Conservation (phyloP, 1,139 yeast genomes). For the Kurtzmaniella natalensis region DNA sequence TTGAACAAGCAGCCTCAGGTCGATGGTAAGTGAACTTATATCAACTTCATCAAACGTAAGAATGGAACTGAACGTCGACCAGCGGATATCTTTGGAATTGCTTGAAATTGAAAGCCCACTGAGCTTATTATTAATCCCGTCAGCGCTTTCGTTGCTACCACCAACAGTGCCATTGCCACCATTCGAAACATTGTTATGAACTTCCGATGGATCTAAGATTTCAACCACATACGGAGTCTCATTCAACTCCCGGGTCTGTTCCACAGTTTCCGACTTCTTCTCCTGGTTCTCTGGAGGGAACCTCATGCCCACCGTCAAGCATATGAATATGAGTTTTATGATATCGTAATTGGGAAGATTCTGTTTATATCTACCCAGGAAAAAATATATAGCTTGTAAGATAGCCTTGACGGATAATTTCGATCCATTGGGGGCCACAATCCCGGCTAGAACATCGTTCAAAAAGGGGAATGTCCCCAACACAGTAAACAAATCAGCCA, state of each 20-base stretch:
- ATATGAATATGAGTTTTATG: slow-evolving; percentile 21
- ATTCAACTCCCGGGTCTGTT: slow-evolving; percentile 4
- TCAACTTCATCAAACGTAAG: slow-evolving; percentile 25
- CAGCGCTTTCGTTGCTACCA: neutral
- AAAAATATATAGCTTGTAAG: slow-evolving; percentile 21
- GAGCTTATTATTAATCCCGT: neutral
- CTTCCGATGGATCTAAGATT: too few relatives aligned
- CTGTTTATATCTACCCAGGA: slow-evolving; percentile 22
- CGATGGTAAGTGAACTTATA: slow-evolving; percentile 24
- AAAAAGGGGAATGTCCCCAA: slow-evolving; percentile 32
- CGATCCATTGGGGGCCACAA: slow-evolving; percentile 7
- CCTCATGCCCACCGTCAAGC: slow-evolving; percentile 4
- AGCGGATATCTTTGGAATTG: slow-evolving; percentile 12
- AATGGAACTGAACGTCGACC: slow-evolving; percentile 20
- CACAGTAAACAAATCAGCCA: slow-evolving; percentile 22
- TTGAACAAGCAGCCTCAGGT: slow-evolving; percentile 30
- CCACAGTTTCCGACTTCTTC: slow-evolving; percentile 11
- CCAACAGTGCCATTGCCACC: slow-evolving; percentile 1
- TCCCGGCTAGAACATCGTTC: slow-evolving; percentile 10
- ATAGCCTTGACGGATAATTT: slow-evolving; percentile 20
- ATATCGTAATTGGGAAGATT: slow-evolving; percentile 21
- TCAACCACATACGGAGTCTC: slow-evolving; percentile 1
- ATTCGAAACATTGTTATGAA: too few relatives aligned
- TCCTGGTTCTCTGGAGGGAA: slow-evolving; percentile 1
- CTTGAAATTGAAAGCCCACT: neutral